Evolutionary conservation across 202 grass and related monocot species (phyloP).

Genomic region (Cymbopogon flexuosus): DNA sequence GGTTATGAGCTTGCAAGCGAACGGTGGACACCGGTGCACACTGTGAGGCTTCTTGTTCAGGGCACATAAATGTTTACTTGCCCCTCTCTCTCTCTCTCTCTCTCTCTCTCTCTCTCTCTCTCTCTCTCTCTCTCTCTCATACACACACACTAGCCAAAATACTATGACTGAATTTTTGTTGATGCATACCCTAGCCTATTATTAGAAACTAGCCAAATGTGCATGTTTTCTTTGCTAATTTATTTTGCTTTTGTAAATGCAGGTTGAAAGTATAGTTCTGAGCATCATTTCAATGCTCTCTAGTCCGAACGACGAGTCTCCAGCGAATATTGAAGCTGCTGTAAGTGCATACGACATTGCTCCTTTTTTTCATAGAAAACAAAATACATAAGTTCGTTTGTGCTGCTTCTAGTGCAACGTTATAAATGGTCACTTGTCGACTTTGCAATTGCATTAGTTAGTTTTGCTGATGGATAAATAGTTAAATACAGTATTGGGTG

Average conservation of each 20-base stretch:
- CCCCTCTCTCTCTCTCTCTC: not conserved
- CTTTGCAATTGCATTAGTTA: conserved; percentile 2
- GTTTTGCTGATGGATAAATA: not conserved
- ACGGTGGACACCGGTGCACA: conserved; percentile 94
- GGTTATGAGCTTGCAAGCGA: conserved; percentile 89
- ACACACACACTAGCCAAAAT: not conserved
- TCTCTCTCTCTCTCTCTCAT: not conserved
- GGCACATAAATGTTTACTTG: not conserved
- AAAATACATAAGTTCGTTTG: not conserved
- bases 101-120: not conserved
- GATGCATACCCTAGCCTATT: not conserved
- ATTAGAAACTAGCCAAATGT: not conserved
- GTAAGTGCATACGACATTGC: conserved; percentile 50
- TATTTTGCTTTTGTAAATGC: conserved; percentile 20
- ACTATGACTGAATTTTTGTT: not conserved
- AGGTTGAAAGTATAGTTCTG: conserved; percentile 96
- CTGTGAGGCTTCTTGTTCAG: conserved; percentile 43
- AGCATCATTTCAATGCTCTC: conserved; percentile 99
- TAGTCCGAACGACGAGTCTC: conserved; percentile 88
- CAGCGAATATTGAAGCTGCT: conserved; percentile 93
- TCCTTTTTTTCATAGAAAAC: not conserved
- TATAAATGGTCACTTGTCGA: not conserved
- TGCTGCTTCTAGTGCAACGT: not conserved
- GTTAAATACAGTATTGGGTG: not conserved
- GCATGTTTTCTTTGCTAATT: conserved; percentile 16